A percentile compares a stretch with the other conserved stretches of the same genome.
These are phyloP conservation scores for Brettanomyces custersianus DNA, from an alignment of 805 yeast genomes.

Conservation along the genomic window DNA sequence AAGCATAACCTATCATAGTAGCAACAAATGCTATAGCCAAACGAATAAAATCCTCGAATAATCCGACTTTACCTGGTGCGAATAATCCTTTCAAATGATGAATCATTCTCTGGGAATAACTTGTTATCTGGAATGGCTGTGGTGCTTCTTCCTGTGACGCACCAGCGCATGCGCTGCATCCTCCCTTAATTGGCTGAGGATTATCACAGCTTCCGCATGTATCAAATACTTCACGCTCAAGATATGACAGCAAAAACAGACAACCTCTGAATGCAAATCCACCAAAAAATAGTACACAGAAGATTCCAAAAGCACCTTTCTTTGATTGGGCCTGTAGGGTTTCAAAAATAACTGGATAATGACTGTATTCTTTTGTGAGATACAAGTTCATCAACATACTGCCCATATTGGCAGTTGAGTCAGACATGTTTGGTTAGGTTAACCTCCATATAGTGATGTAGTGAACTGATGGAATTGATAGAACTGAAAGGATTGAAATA, in stretches of 20 bases:
- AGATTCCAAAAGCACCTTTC: constrained; percentile 68
- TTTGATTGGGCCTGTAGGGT: constrained; percentile 41
- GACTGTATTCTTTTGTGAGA: constrained; percentile 39
- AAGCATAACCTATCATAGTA: constrained; percentile 58
- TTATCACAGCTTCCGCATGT: constrained; percentile 25
- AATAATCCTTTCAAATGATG: constrained; percentile 21
- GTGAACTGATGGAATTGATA: background rate
- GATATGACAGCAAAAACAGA: constrained; percentile 48
- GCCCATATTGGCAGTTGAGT: constrained; percentile 8
- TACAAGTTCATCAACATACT: constrained; percentile 47
- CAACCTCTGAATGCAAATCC: constrained; percentile 54
- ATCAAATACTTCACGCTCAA: constrained; percentile 60
- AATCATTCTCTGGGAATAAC: background rate
- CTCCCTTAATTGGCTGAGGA: constrained; percentile 23
- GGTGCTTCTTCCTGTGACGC: constrained; percentile 8
- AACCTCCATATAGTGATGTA: background rate
- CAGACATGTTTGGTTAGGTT: constrained; percentile 1
- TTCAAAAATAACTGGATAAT: constrained; percentile 58
- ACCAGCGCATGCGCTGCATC: constrained; percentile 22
- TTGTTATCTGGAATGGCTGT: background rate
- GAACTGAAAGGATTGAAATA: background rate
- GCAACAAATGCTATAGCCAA: constrained; percentile 47
- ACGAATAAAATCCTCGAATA: constrained; percentile 47
- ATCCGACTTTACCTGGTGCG: constrained; percentile 25
- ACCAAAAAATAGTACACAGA: constrained; percentile 47